Percentiles rank a stretch among this genome's conserved stretches.
phyloP scores from a whole-genome alignment of 2,329 filamentous ascomycete species.

The Aspergillus sp. region DNA sequence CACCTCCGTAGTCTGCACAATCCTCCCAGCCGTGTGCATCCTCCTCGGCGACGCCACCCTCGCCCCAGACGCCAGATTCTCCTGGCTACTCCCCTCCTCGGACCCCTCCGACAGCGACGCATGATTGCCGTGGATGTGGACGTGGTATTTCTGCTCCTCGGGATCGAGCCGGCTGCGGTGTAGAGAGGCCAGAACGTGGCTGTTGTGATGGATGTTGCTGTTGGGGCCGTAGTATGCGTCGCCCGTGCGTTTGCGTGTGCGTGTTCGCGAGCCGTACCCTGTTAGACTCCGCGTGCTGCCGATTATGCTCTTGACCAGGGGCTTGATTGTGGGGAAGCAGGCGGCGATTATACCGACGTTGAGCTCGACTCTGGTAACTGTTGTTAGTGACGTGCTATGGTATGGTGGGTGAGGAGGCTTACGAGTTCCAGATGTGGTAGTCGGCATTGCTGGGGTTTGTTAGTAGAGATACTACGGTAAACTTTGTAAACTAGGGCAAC shows the following conservation, averaged over 20 bases:
- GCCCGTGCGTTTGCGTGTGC: constrained; percentile 13
- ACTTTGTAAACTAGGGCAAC: constrained; percentile 28
- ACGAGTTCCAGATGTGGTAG: constrained; percentile 48
- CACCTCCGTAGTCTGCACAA: constrained; percentile 15
- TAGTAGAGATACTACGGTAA: no score
- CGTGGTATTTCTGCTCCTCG: constrained; percentile 2
- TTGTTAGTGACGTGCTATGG: background rate
- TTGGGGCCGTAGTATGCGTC: constrained; percentile 11
- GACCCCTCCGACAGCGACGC: background rate
- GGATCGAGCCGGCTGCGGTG: constrained; percentile 4
- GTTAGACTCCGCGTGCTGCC: constrained; percentile 7
- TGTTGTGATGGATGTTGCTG: constrained; percentile 1
- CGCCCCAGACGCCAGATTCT: constrained; percentile 1
- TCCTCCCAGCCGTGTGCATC: background rate
- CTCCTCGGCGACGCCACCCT: background rate
- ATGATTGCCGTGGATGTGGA: constrained; percentile 4
- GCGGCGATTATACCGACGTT: constrained; percentile 33
- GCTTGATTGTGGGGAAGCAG: constrained; percentile 32
- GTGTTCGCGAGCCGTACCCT: constrained; percentile 14
- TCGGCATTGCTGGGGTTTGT: background rate
- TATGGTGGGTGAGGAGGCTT: constrained; percentile 44
- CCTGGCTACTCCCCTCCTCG: constrained; percentile 5
- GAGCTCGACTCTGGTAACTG: constrained; percentile 21
- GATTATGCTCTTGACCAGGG: constrained; percentile 30
- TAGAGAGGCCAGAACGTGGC: constrained; percentile 14